A percentile compares a stretch with the other conserved stretches of the same genome.
Conservation (phyloP, 2,329 filamentous ascomycete species). For the Neonectria neomacrospora region DNA sequence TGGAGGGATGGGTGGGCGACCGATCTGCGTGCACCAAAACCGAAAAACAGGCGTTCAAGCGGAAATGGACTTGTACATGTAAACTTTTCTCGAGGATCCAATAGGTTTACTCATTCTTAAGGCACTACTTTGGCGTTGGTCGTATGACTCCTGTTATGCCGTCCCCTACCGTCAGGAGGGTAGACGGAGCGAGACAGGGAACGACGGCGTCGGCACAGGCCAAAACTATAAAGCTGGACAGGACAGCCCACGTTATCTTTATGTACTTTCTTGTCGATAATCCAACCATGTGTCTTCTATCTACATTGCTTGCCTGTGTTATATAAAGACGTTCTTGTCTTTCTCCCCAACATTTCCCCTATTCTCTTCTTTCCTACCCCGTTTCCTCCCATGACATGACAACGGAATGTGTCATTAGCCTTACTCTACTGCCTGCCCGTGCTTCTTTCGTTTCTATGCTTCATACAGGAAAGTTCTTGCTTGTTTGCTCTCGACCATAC, state of each 20-base stretch:
- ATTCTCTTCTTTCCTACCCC: conserved; percentile 35
- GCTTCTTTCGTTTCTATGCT: conserved; percentile 25
- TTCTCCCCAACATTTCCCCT: conserved; percentile 29
- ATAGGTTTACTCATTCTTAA: conserved; percentile 37
- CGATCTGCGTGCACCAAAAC: conserved; percentile 24
- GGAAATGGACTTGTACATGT: conserved; percentile 40
- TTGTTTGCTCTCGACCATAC: conserved; percentile 32
- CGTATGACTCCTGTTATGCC: conserved; percentile 39
- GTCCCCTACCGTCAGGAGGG: conserved; percentile 25
- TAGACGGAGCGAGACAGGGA: conserved; percentile 30
- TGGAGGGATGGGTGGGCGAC: conserved; percentile 10
- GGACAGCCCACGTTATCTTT: conserved; percentile 40
- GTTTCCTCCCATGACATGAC: conserved; percentile 27
- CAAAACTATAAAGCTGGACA: conserved; percentile 46
- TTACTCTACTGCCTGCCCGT: conserved; percentile 32
- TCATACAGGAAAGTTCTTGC: conserved; percentile 34
- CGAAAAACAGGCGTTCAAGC: conserved; percentile 41
- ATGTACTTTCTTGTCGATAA: conserved; percentile 37
- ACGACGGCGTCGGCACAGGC: conserved; percentile 10
- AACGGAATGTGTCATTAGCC: conserved; percentile 34
- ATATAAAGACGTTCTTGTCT: conserved; percentile 28
- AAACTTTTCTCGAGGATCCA: conserved; percentile 34
- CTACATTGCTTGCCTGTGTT: conserved; percentile 39
- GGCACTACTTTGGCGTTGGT: conserved; percentile 35
- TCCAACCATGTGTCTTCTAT: conserved; percentile 41